These are phyloP conservation scores for Calonectria naviculata DNA, from an alignment of 2,329 filamentous ascomycete species.

Conservation along the genomic window DNA sequence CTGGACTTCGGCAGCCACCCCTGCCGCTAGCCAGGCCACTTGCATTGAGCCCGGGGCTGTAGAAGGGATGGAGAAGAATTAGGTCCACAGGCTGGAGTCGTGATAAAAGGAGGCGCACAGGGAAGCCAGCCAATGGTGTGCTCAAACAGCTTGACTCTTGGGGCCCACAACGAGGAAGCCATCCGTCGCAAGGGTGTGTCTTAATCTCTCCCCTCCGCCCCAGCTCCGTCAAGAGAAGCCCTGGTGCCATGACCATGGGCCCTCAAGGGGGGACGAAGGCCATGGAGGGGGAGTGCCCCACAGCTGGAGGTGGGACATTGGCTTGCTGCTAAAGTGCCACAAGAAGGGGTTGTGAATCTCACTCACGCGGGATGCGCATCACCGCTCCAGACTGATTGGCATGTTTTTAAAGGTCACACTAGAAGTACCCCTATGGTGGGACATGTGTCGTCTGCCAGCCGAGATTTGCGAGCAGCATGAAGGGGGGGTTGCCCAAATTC, in stretches of 20 bases:
- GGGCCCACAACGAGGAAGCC: constrained; percentile 12
- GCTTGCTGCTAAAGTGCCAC: constrained; percentile 41
- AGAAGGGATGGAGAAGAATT: constrained; percentile 46
- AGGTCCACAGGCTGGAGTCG: constrained; percentile 38
- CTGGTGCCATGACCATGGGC: constrained; percentile 16
- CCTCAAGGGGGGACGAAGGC: constrained; percentile 10
- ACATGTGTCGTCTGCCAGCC: neutral
- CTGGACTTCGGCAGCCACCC: constrained; percentile 35
- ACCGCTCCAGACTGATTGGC: constrained; percentile 38
- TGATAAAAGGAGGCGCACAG: constrained; percentile 20
- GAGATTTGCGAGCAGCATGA: constrained; percentile 11
- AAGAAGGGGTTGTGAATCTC: constrained; percentile 41
- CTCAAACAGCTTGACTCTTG: neutral
- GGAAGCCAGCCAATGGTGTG: constrained; percentile 28
- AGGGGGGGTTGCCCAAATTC: neutral
- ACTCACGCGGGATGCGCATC: constrained; percentile 42
- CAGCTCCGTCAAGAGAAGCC: constrained; percentile 14
- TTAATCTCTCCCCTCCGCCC: neutral
- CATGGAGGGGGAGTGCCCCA: constrained; percentile 29
- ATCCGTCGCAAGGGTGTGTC: neutral
- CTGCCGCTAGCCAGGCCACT: constrained; percentile 40
- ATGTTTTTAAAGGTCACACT: constrained; percentile 29
- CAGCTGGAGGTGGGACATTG: constrained; percentile 36
- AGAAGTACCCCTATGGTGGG: constrained; percentile 30
- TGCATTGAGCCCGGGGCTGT: constrained; percentile 33